Evolutionary conservation across 768 basidiomycete species (phyloP).

Genomic region (Hericium erinaceus): DNA sequence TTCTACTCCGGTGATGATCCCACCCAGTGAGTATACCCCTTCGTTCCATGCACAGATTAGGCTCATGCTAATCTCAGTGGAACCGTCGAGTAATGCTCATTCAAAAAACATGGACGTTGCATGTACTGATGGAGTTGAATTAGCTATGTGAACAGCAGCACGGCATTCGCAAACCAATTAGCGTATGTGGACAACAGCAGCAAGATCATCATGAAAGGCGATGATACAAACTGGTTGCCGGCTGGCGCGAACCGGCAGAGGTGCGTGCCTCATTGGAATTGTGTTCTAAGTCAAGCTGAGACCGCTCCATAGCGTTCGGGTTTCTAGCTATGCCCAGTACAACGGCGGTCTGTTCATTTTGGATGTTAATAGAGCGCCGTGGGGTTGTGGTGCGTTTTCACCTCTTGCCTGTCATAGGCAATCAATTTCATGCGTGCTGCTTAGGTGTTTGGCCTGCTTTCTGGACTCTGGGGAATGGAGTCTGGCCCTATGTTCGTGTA

Average conservation of each 20-base stretch:
- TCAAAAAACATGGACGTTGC: not conserved
- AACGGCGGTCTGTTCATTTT: conserved; percentile 78
- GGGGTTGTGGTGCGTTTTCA: conserved; percentile 66
- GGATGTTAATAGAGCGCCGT: conserved; percentile 76
- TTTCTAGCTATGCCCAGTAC: conserved; percentile 54
- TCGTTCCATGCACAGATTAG: not conserved
- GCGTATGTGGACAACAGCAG: conserved; percentile 49
- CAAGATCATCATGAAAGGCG: conserved; percentile 69
- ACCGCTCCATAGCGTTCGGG: conserved; percentile 52
- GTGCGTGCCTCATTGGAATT: conserved; percentile 22
- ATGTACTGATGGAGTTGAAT: conserved; percentile 1
- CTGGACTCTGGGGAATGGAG: conserved; percentile 54
- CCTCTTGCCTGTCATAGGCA: not conserved
- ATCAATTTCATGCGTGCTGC: not conserved
- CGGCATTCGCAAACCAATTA: conserved; percentile 44
- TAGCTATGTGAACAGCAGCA: conserved; percentile 53
- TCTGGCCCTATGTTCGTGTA: conserved; percentile 53
- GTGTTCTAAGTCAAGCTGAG: not conserved
- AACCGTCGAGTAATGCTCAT: conserved; percentile 46
- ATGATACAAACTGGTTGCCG: conserved; percentile 49
- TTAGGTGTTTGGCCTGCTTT: conserved; percentile 78
- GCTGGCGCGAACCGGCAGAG: conserved; percentile 52
- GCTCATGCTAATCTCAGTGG: conserved; percentile 36
- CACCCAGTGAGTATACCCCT: conserved; percentile 15
- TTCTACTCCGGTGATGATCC: conserved; percentile 6